A percentile compares a stretch with the other conserved stretches of the same genome.
phyloP scores from a whole-genome alignment of 805 yeast species.

The Candida broadrunensis region DNA sequence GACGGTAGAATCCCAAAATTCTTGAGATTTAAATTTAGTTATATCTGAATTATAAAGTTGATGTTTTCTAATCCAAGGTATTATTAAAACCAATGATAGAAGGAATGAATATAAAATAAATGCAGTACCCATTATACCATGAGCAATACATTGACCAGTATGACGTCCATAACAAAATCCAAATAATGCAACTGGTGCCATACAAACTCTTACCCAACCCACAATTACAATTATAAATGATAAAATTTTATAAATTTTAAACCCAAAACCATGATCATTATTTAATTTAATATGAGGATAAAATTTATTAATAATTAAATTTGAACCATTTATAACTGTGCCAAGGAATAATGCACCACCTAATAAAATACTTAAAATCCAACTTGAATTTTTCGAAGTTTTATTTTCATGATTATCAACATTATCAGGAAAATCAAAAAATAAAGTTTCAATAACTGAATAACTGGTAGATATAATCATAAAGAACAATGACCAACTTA shows the following conservation, averaged over 20 bases:
- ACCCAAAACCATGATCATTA: constrained; percentile 33
- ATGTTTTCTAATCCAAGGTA: constrained; percentile 71
- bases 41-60: constrained; percentile 12
- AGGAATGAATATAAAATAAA: constrained; percentile 79
- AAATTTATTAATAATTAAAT: constrained; percentile 32
- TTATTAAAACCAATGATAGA: constrained; percentile 58
- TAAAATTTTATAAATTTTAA: constrained; percentile 36
- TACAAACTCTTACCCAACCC: constrained; percentile 77
- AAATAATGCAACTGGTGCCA: constrained; percentile 79
- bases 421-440: constrained; percentile 61
- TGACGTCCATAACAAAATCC: constrained; percentile 84
- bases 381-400: constrained; percentile 66
- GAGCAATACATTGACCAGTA: constrained; percentile 95
- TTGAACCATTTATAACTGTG: constrained; percentile 51
- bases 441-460: constrained; percentile 52
- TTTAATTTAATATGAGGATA: constrained; percentile 30
- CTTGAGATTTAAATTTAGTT: constrained; percentile 54
- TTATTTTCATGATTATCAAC: constrained; percentile 62
- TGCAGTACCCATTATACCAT: constrained; percentile 94
- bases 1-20: constrained; percentile 74
- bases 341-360: constrained; percentile 53
- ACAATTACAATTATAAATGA: constrained; percentile 48
- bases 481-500: constrained; percentile 41
- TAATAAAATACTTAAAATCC: constrained; percentile 52
- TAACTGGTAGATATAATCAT: constrained; percentile 49